phyloP scores from a whole-genome alignment of 1,139 yeast species.

The Nematodospora anomalae region DNA sequence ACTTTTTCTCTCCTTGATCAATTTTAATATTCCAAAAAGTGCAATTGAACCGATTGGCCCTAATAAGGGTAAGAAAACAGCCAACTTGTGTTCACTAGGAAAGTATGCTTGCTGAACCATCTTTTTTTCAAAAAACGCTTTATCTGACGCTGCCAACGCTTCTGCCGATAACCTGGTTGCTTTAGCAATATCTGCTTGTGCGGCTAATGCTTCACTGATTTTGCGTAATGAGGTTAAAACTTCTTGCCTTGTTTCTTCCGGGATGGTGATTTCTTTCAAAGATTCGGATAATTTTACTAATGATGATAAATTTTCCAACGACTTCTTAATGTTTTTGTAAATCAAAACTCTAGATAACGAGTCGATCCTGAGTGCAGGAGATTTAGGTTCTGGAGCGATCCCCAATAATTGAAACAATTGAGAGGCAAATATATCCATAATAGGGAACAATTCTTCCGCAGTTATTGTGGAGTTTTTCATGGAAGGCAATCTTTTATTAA shows the following conservation, averaged over 20 bases:
- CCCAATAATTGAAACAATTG: conserved; percentile 78
- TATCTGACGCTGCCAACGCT: conserved; percentile 59
- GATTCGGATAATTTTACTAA: conserved; percentile 24
- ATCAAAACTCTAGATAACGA: conserved; percentile 59
- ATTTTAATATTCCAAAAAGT: conserved; percentile 51
- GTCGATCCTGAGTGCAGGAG: conserved; percentile 65
- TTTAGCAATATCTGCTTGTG: conserved; percentile 6
- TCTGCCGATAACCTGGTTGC: conserved; percentile 57
- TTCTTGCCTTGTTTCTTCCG: conserved; percentile 55
- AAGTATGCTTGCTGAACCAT: conserved; percentile 94
- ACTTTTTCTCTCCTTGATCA: conserved; percentile 15
- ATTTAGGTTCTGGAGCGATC: conserved; percentile 51
- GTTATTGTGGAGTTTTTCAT: conserved; percentile 24
- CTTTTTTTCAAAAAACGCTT: conserved; percentile 87
- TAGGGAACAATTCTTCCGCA: conserved; percentile 51
- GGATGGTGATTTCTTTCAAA: conserved; percentile 79
- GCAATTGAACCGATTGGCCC: conserved; percentile 84
- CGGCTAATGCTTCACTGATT: conserved; percentile 33
- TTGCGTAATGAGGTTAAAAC: conserved; percentile 43
- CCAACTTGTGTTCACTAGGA: conserved; percentile 93
- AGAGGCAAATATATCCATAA: conserved; percentile 68
- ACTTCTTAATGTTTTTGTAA: conserved; percentile 50
- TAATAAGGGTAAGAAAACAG: conserved; percentile 83
- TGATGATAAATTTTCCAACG: conserved; percentile 27
- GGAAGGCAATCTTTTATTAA: conserved; percentile 42